Conservation (phyloP, 192 early-diverging fungal genomes). For the Entophlyctis luteolus region DNA sequence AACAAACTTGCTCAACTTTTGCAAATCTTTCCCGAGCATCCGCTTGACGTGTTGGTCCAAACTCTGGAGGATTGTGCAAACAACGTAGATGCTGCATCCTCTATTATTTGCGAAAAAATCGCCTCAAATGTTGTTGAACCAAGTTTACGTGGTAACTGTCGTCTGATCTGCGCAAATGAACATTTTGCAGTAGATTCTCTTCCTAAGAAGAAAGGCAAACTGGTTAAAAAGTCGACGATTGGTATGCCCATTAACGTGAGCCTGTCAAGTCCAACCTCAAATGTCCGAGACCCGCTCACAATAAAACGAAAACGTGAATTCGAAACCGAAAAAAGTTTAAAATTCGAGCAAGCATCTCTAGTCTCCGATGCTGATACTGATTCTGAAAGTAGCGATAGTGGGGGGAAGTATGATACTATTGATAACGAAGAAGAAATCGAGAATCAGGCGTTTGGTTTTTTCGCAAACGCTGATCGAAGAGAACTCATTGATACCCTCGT, state of each 20-base stretch:
- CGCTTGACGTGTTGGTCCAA: not conserved
- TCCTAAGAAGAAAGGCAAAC: not conserved
- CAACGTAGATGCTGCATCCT: slow-evolving; percentile 13
- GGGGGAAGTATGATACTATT: slow-evolving; percentile 54
- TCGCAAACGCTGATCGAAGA: slow-evolving; percentile 28
- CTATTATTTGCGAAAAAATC: not conserved
- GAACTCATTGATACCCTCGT: slow-evolving; percentile 38
- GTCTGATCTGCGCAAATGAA: no score
- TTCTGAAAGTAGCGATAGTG: slow-evolving; percentile 17
- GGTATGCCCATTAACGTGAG: not conserved
- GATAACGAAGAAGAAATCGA: slow-evolving; percentile 39
- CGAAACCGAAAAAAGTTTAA: no score
- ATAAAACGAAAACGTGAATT: not conserved
- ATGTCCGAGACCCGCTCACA: not conserved
- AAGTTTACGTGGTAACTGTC: no score
- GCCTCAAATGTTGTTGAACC: not conserved
- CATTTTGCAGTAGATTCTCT: no score
- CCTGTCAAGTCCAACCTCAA: not conserved
- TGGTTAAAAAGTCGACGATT: slow-evolving; percentile 7
- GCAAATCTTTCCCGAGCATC: slow-evolving; percentile 3
- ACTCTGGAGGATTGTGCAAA: not conserved
- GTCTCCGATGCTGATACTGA: not conserved
- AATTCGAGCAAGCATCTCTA: not conserved
- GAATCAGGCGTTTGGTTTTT: slow-evolving; percentile 39
- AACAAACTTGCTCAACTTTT: slow-evolving; percentile 21